Evolutionary conservation across 1,139 yeast species (phyloP).

Genomic region (Debaryomyces udenii): DNA sequence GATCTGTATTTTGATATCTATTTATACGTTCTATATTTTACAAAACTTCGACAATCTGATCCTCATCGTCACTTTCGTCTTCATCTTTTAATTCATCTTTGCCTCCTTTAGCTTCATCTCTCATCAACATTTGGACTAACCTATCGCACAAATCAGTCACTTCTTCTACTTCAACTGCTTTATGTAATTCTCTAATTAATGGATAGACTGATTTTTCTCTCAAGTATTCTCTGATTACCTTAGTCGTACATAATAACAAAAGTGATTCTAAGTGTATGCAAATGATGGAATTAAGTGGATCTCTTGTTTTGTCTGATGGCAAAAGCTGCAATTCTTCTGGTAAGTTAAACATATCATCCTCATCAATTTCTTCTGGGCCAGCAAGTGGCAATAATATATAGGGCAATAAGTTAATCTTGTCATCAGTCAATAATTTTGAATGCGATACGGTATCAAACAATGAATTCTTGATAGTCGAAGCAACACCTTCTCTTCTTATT

Average conservation of each 20-base stretch:
- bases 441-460: constrained; percentile 80
- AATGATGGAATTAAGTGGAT: constrained; percentile 66
- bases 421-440: constrained; percentile 57
- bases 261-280: constrained; percentile 77
- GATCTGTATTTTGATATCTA: background rate
- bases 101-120: constrained; percentile 70
- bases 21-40: constrained; percentile 21
- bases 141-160: constrained; percentile 72
- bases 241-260: constrained; percentile 75
- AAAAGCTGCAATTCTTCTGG: constrained; percentile 88
- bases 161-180: constrained; percentile 63
- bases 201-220: constrained; percentile 83
- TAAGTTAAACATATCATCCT: constrained; percentile 81
- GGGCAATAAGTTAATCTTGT: constrained; percentile 73
- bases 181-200: constrained; percentile 80
- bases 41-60: constrained; percentile 56
- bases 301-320: constrained; percentile 77
- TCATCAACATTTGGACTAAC: constrained; percentile 82
- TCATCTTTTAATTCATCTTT: constrained; percentile 34
- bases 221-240: constrained; percentile 69
- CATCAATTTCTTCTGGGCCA: constrained; percentile 77
- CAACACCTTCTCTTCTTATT: constrained; percentile 88
- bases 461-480: constrained; percentile 88
- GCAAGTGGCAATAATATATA: constrained; percentile 83
- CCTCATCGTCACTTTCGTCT: constrained; percentile 32